Evolutionary conservation across 331 rosid genomes (phyloP).

Genomic region (Ulmus americana): DNA sequence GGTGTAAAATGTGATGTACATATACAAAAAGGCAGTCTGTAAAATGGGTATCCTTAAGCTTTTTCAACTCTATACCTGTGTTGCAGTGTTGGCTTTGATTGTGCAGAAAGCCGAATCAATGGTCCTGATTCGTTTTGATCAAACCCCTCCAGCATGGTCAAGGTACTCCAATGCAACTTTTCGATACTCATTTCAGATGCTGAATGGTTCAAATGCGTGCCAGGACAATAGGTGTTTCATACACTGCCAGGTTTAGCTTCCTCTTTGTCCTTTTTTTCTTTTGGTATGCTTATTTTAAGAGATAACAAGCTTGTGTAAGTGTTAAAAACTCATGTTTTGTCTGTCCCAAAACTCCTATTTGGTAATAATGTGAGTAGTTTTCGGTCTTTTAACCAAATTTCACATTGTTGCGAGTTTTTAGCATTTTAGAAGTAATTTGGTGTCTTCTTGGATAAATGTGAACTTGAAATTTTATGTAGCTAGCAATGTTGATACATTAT

Average conservation of each 20-base stretch:
- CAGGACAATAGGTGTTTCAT: conserved; percentile 33
- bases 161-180: conserved; percentile 49
- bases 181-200: conserved; percentile 31
- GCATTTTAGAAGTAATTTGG: neutral
- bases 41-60: conserved; percentile 27
- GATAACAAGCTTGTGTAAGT: neutral
- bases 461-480: neutral
- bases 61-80: conserved; percentile 17
- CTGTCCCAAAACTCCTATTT: no score
- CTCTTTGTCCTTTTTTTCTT: neutral
- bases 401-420: no score
- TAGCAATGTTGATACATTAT: neutral
- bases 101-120: conserved; percentile 35
- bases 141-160: conserved; percentile 39
- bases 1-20: conserved; percentile 22
- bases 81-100: conserved; percentile 21
- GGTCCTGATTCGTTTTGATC: conserved; percentile 33
- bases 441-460: neutral
- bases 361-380: neutral
- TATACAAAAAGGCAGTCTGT: neutral
- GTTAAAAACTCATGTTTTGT: no score
- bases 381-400: neutral
- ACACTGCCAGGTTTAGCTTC: conserved; percentile 38
- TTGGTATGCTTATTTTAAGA: neutral
- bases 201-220: conserved; percentile 52